Conservation (phyloP, 495 filamentous ascomycete genomes). For the Podospora anserina region DNA sequence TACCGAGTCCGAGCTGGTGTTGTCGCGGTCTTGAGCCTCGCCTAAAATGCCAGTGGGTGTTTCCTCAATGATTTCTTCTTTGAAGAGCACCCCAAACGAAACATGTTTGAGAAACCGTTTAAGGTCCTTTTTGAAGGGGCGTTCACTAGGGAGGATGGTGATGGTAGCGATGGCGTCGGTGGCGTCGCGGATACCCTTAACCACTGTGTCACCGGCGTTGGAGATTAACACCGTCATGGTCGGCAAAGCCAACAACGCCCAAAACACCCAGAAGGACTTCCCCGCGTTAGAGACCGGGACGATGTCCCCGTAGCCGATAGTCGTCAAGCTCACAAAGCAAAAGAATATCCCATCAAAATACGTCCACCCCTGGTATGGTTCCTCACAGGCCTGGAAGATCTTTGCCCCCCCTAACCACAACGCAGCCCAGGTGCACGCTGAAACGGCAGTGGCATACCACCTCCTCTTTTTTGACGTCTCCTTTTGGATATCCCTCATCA, state of each 20-base stretch:
- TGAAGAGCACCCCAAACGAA: constrained; percentile 39
- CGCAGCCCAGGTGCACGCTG: constrained; percentile 59
- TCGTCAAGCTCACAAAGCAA: constrained; percentile 71
- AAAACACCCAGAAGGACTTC: constrained; percentile 83
- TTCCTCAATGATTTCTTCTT: constrained; percentile 32
- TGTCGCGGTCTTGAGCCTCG: constrained; percentile 24
- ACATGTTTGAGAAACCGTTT: constrained; percentile 35
- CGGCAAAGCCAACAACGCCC: constrained; percentile 80
- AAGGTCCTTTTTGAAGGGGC: constrained; percentile 43
- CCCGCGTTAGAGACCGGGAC: constrained; percentile 67
- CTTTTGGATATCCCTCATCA: constrained; percentile 78
- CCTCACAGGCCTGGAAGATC: constrained; percentile 57
- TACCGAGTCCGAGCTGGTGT: constrained; percentile 22
- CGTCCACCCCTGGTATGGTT: constrained; percentile 57
- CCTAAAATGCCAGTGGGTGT: constrained; percentile 45
- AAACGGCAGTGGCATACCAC: constrained; percentile 66
- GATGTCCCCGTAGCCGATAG: constrained; percentile 83
- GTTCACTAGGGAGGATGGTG: constrained; percentile 73
- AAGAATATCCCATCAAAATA: constrained; percentile 84
- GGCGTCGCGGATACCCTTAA: constrained; percentile 64
- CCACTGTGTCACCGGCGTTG: constrained; percentile 76
- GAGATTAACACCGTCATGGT: constrained; percentile 80
- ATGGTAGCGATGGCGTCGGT: constrained; percentile 68
- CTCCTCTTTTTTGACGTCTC: constrained; percentile 59
- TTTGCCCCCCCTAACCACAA: constrained; percentile 78